phyloP scores from a whole-genome alignment of 2,329 filamentous ascomycete species.

The Teratosphaeria viscida region DNA sequence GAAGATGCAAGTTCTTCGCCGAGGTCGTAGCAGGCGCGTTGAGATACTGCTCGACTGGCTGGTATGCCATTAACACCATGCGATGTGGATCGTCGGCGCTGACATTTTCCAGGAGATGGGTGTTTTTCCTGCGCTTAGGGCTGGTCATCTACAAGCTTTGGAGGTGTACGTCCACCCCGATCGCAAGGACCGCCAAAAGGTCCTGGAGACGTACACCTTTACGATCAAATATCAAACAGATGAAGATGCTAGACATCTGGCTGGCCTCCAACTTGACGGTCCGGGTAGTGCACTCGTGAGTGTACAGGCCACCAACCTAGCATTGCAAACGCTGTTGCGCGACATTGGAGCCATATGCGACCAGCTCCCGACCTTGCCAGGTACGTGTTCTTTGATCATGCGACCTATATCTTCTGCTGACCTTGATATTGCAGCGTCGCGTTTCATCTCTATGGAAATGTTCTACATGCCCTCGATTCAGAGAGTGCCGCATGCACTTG shows the following conservation, averaged over 20 bases:
- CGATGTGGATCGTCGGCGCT: constrained; percentile 7
- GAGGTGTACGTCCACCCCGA: constrained; percentile 37
- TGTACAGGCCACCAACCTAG: constrained; percentile 29
- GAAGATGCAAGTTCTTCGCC: constrained; percentile 29
- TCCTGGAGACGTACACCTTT: constrained; percentile 43
- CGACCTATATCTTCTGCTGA: background rate
- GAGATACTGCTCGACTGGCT: constrained; percentile 39
- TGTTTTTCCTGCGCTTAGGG: constrained; percentile 36
- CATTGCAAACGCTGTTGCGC: constrained; percentile 34
- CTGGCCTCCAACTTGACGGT: constrained; percentile 20
- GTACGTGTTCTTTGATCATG: constrained; percentile 18
- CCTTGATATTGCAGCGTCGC: constrained; percentile 20
- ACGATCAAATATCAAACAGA: constrained; percentile 32
- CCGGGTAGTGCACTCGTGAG: constrained; percentile 25
- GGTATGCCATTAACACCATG: constrained; percentile 24
- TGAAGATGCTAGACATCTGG: constrained; percentile 7
- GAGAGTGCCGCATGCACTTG: constrained; percentile 30
- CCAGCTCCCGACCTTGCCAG: constrained; percentile 32
- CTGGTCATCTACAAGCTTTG: constrained; percentile 33
- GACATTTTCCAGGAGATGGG: constrained; percentile 36
- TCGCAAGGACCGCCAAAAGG: constrained; percentile 21
- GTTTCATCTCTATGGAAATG: constrained; percentile 35
- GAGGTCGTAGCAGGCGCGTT: constrained; percentile 29
- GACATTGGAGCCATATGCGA: constrained; percentile 30
- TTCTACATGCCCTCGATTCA: constrained; percentile 34